Percentiles rank a stretch among this genome's conserved stretches.
phyloP scores from a whole-genome alignment of 768 basidiomycete species.

The Lactarius akahatsu region DNA sequence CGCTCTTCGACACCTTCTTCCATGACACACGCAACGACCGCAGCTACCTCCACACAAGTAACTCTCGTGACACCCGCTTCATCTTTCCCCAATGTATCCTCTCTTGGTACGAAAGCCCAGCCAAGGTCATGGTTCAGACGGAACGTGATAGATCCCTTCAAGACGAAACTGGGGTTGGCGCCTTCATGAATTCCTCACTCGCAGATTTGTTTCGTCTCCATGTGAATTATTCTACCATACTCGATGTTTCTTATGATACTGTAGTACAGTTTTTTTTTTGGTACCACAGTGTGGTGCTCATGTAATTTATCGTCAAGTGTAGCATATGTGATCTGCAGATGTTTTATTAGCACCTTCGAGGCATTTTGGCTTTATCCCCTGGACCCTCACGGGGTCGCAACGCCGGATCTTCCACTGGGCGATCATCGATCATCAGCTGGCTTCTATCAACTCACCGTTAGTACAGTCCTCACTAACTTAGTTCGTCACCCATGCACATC shows the following conservation, averaged over 20 bases:
- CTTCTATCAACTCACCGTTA: neutral
- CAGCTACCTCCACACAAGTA: slow-evolving; percentile 4
- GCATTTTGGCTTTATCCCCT: neutral
- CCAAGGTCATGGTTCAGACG: slow-evolving; percentile 23
- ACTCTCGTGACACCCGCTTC: slow-evolving; percentile 19
- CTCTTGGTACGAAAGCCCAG: neutral
- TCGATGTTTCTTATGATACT: neutral
- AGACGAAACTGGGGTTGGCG: slow-evolving; percentile 20
- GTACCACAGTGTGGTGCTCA: neutral
- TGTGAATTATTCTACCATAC: neutral
- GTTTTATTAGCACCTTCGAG: neutral
- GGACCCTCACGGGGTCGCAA: neutral
- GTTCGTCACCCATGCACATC: neutral
- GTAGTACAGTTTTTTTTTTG: neutral
- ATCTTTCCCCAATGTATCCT: slow-evolving; percentile 19
- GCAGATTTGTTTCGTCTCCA: neutral
- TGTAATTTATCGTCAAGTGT: neutral
- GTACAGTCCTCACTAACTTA: neutral
- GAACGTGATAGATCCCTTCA: slow-evolving; percentile 17
- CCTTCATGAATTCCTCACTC: neutral
- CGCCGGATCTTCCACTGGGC: neutral
- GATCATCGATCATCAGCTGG: neutral
- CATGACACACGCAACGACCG: slow-evolving; percentile 10
- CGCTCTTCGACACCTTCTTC: slow-evolving; percentile 25
- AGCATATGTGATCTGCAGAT: neutral